Evolutionary conservation across 192 early-diverging fungal species (phyloP).

Genomic region (Coemansia asiatica): DNA sequence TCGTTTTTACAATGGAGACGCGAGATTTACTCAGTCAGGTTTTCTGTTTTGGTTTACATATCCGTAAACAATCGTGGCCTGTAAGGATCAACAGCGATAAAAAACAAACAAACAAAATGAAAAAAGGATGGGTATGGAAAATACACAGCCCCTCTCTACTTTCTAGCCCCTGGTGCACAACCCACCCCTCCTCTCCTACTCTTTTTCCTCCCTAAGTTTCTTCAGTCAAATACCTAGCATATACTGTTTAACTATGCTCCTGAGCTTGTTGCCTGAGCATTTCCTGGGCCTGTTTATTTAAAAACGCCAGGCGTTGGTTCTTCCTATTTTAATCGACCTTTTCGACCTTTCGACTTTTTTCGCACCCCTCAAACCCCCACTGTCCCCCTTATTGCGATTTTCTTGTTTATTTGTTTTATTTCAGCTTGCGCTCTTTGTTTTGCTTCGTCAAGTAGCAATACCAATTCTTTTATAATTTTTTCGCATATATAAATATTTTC

Average conservation of each 20-base stretch:
- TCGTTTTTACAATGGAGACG: neutral
- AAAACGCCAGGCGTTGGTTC: neutral
- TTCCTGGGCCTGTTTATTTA: neutral
- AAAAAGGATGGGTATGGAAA: neutral
- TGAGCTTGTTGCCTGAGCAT: too few relatives aligned
- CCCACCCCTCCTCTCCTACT: neutral
- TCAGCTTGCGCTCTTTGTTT: neutral
- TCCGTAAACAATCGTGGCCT: neutral
- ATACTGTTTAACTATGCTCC: neutral
- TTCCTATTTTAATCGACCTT: neutral
- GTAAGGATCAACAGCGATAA: neutral
- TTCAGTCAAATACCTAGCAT: neutral
- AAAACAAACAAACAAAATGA: neutral
- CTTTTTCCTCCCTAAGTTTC: too few relatives aligned
- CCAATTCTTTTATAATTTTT: neutral
- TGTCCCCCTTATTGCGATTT: neutral
- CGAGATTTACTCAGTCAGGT: neutral
- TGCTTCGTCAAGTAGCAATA: neutral
- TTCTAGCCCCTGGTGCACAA: neutral
- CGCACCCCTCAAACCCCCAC: neutral
- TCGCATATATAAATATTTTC: too few relatives aligned
- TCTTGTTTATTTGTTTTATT: neutral
- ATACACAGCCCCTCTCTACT: neutral
- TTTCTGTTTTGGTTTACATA: neutral
- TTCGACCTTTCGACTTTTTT: too few relatives aligned